These are phyloP conservation scores for Excoecaria cochinchinensis DNA, from an alignment of 345 rosid genomes.

Conservation along the genomic window DNA sequence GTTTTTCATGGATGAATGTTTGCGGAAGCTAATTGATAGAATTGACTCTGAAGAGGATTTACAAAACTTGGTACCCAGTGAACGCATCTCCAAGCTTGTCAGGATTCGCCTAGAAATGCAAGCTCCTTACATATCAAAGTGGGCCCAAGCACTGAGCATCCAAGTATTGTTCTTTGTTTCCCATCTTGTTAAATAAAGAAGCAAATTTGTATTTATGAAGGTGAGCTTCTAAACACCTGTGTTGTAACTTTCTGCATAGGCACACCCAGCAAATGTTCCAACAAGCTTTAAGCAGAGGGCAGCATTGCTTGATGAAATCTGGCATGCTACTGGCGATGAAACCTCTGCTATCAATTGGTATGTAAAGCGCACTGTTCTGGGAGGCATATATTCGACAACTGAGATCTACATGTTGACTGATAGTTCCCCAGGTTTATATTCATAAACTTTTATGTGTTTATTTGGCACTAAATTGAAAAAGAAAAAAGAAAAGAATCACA, in stretches of 20 bases:
- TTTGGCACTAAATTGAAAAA: background rate
- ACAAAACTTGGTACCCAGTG: slow-evolving; percentile 59
- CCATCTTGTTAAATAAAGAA: background rate
- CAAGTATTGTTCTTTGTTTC: slow-evolving; percentile 42
- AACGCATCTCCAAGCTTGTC: slow-evolving; percentile 63
- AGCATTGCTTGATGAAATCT: slow-evolving; percentile 81
- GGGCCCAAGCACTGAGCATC: slow-evolving; percentile 97
- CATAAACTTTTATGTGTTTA: background rate
- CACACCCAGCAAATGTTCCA: slow-evolving; percentile 75
- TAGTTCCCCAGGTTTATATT: slow-evolving; percentile 68
- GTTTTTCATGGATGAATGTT: slow-evolving; percentile 91
- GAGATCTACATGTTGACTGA: slow-evolving; percentile 96
- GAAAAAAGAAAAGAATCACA: background rate
- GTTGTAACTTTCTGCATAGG: slow-evolving; percentile 37
- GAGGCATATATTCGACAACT: slow-evolving; percentile 91
- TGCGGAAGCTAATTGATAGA: slow-evolving; percentile 65
- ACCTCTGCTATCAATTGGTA: slow-evolving; percentile 83
- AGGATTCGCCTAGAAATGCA: slow-evolving; percentile 86
- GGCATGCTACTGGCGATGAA: slow-evolving; percentile 80
- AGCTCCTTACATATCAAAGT: slow-evolving; percentile 81
- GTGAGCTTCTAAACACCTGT: background rate
- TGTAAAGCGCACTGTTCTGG: slow-evolving; percentile 81
- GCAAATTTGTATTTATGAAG: background rate
- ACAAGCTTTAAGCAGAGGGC: slow-evolving; percentile 91
- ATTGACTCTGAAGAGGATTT: slow-evolving; percentile 61